Percentiles rank a stretch among this genome's conserved stretches.
These are phyloP conservation scores for Durio zibethinus DNA, from an alignment of 345 rosid genomes.

Conservation along the genomic window DNA sequence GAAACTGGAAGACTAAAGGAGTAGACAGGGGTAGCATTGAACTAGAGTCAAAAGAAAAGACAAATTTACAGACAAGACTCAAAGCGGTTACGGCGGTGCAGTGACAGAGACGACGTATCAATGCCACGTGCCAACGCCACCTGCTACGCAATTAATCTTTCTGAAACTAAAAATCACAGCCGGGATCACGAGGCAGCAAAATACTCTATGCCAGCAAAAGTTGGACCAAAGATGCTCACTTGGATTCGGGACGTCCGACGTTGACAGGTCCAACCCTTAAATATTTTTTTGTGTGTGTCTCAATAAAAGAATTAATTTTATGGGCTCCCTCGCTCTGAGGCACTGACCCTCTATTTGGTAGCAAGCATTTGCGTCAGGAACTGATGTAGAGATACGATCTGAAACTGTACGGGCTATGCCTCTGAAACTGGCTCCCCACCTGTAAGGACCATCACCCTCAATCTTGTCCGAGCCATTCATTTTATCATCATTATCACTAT, in stretches of 20 bases:
- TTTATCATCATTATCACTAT: not conserved
- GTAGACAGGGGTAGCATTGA: not conserved
- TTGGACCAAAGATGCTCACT: constrained; percentile 31
- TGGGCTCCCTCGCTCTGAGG: not conserved
- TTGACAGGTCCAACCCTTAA: constrained; percentile 27
- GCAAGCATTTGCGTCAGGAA: not conserved
- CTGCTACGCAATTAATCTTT: not conserved
- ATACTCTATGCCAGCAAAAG: not conserved
- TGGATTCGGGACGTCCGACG: constrained; percentile 42
- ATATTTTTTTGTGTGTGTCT: not conserved
- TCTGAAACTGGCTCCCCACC: not conserved
- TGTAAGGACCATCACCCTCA: not conserved
- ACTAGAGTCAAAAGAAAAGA: constrained; percentile 12
- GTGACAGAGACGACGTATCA: constrained; percentile 15
- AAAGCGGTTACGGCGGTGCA: constrained; percentile 24
- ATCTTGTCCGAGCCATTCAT: not conserved
- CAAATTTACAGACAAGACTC: constrained; percentile 8
- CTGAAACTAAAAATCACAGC: not conserved
- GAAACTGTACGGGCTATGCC: not conserved
- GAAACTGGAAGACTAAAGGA: not conserved
- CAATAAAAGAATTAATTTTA: not conserved
- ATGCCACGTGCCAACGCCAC: constrained; percentile 16
- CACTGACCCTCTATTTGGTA: not conserved
- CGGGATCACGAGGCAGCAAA: constrained; percentile 9
- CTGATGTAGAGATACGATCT: not conserved